Evolutionary conservation across 805 yeast species (phyloP), one percentile per base, ranked within the genome.

Genomic region (Phaffomyces thermotolerans): DNA sequence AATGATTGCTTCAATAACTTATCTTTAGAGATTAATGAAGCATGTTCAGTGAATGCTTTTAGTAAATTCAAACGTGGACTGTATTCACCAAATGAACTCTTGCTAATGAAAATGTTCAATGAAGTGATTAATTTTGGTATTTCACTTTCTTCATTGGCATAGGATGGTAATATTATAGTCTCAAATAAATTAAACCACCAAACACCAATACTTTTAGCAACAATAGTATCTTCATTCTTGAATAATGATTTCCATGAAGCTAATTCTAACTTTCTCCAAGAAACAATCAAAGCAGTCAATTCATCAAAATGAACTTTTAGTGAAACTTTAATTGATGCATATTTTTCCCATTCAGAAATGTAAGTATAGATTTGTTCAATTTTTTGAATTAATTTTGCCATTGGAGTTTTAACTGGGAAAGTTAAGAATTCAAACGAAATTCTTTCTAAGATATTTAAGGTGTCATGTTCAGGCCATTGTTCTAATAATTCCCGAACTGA

Each of bases 171-270:
- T 33, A 84, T 66, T n/a, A 89, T 73, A 9, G 81, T 78, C 59
- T 93, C 98, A 58, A 82, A 93, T 39, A 93, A 67, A 58, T 89
- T 79, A 66, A 81, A 93, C 95, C 96, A 91, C 93, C 95, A 89
- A 51, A 78, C 78, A 20, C 95, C 88, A 38, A 81, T 64, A 7
- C 63, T 68, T 37, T 67, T 68, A 44, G 72, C 70, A 17, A 75
- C 54, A 0, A 64, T 63, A 15, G 54, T 50, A 40, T 79, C 83
- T 58, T 88, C 96, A 45, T 76, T 73, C 8, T 63, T 68, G 56
- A 93, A 83, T 37, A 93, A 68, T 3, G 79, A 68, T 40, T 80
- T 80, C 97, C 98, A 93, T 1, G 95, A 81, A 0, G 82, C 70
- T 38, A 93, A 72, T 60, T 93, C 99, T 34, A 90, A 62, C 53